A percentile compares a stretch with the other conserved stretches of the same genome.
Evolutionary conservation across 371 early-diverging fungal species (phyloP).

Genomic region (Zychaea mexicana): DNA sequence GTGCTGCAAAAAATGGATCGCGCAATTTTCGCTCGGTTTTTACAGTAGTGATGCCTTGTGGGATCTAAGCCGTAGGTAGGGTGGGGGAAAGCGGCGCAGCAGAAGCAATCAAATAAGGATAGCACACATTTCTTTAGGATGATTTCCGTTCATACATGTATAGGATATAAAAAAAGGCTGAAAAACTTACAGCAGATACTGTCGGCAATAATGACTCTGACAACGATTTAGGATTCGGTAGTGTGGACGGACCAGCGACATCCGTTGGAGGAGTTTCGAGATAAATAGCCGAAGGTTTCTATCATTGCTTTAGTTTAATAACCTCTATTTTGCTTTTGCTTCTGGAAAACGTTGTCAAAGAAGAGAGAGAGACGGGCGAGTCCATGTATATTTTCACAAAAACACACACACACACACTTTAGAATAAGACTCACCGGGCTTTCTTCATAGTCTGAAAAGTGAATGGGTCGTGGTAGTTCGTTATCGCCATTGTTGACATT

Average conservation of each 20-base stretch:
- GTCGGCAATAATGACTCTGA: conserved; percentile 49
- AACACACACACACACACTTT: too few species aligned
- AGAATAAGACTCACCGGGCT: conserved; percentile 22
- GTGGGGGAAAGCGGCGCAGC: not conserved
- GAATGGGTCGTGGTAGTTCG: not conserved
- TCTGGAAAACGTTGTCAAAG: not conserved
- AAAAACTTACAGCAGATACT: conserved; percentile 33
- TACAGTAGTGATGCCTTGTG: conserved; percentile 30
- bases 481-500: conserved; percentile 7
- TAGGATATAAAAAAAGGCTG: not conserved
- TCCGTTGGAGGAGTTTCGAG: conserved; percentile 30
- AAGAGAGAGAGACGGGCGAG: too few species aligned
- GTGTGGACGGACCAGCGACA: conserved; percentile 14
- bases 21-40: conserved; percentile 48
- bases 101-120: not conserved
- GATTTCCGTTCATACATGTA: not conserved
- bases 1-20: conserved; percentile 56
- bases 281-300: conserved; percentile 64
- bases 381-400: too few species aligned
- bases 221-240: conserved; percentile 20
- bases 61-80: too few species aligned
- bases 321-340: not conserved
- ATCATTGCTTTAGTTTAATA: conserved; percentile 7
- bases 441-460: conserved; percentile 30
- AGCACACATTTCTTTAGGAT: not conserved